These are phyloP conservation scores for Vigna mungo DNA, from an alignment of 306 rosid species.

Conservation along the genomic window DNA sequence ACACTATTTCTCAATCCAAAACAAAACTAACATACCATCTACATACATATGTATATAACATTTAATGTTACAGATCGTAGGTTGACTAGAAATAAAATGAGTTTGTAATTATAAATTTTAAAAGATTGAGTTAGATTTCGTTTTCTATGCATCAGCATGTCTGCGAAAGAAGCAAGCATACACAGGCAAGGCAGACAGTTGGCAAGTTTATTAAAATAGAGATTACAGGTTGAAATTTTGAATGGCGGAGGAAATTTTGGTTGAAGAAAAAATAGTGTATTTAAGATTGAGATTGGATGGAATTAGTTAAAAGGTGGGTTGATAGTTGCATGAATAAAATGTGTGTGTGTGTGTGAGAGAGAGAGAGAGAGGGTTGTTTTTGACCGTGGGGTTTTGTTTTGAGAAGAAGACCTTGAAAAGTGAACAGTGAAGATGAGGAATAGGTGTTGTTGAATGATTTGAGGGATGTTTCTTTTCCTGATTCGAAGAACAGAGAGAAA, in stretches of 20 bases:
- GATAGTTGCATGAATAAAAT: slow-evolving; percentile 34
- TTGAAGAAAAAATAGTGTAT: no score
- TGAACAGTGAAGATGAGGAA: background rate
- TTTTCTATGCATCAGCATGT: slow-evolving; percentile 31
- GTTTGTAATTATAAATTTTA: no score
- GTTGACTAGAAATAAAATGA: no score
- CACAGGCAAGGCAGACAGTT: slow-evolving; percentile 36
- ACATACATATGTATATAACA: no score
- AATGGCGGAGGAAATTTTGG: background rate
- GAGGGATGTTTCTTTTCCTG: slow-evolving; percentile 41
- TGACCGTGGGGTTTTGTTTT: slow-evolving; percentile 38
- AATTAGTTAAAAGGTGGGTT: background rate
- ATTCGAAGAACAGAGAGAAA: slow-evolving; percentile 31
- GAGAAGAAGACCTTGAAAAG: slow-evolving; percentile 43
- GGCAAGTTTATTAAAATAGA: background rate
- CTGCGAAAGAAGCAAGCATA: slow-evolving; percentile 23
- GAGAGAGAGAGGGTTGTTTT: slow-evolving; percentile 16
- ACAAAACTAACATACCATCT: no score
- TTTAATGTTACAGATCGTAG: no score
- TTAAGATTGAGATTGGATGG: background rate
- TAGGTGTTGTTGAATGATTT: slow-evolving; percentile 45
- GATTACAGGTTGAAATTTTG: background rate
- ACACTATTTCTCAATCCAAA: background rate
- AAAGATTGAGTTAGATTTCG: no score
- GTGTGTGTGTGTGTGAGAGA: background rate